These are phyloP conservation scores for Myxozyma melibiosi DNA, from an alignment of 805 yeast genomes.

Conservation along the genomic window DNA sequence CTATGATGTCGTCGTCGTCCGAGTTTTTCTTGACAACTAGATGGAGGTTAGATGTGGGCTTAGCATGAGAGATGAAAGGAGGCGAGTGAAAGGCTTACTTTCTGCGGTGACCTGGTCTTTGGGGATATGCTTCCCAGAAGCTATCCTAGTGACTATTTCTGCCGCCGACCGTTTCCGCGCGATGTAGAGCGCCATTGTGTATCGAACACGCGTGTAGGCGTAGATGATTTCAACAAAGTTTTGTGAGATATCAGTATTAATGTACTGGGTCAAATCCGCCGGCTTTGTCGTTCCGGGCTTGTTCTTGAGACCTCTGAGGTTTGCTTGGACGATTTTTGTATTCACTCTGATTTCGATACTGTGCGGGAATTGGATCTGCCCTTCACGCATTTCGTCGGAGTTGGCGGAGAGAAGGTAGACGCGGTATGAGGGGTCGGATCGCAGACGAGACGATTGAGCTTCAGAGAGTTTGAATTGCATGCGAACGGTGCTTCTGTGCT, in stretches of 20 bases:
- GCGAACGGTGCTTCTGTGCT: conserved; percentile 8
- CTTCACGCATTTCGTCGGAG: conserved; percentile 30
- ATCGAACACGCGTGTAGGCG: conserved; percentile 57
- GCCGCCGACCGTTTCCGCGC: conserved; percentile 54
- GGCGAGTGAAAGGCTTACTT: conserved; percentile 44
- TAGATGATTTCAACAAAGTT: conserved; percentile 59
- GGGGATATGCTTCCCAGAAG: conserved; percentile 55
- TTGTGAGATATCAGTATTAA: conserved; percentile 34
- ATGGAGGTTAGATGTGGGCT: not conserved
- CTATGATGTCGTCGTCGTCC: conserved; percentile 71
- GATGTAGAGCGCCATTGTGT: conserved; percentile 57
- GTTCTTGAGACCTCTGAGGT: conserved; percentile 74
- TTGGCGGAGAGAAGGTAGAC: conserved; percentile 57
- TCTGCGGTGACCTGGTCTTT: conserved; percentile 53
- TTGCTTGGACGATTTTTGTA: conserved; percentile 51
- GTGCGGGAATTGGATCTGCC: conserved; percentile 62
- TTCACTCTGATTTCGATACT: conserved; percentile 72
- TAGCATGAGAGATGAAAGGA: no score
- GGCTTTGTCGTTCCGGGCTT: conserved; percentile 80
- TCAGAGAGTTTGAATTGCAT: conserved; percentile 48
- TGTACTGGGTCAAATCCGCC: conserved; percentile 65
- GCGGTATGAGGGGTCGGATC: conserved; percentile 39
- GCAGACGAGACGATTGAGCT: conserved; percentile 48
- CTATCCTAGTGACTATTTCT: conserved; percentile 47
- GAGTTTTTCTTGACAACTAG: conserved; percentile 42